phyloP scores from a whole-genome alignment of 768 basidiomycete genomes.

The Rubroboletus satanas region DNA sequence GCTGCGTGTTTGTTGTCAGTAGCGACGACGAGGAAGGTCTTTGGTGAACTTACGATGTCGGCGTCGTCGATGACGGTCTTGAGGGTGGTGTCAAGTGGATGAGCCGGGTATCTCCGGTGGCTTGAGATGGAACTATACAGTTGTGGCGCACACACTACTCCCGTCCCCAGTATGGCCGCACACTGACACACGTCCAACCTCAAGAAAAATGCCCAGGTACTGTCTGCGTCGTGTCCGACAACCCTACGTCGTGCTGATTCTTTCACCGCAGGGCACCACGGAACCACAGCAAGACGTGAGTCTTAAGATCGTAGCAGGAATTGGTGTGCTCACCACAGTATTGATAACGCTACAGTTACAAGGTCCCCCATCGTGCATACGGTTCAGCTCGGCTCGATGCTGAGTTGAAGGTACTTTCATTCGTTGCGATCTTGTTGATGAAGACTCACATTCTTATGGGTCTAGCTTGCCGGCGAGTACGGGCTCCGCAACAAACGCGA shows the following conservation, averaged over 20 bases:
- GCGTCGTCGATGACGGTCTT: conserved; percentile 49
- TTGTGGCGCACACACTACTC: conserved; percentile 43
- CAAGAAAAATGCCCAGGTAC: conserved; percentile 86
- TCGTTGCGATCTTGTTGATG: neutral
- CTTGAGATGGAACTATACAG: conserved; percentile 61
- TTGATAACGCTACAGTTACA: conserved; percentile 73
- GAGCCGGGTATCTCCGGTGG: conserved; percentile 61
- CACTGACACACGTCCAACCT: conserved; percentile 37
- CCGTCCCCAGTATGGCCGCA: conserved; percentile 36
- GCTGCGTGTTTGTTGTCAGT: conserved; percentile 30
- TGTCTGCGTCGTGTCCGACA: conserved; percentile 24
- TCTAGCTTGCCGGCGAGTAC: conserved; percentile 97
- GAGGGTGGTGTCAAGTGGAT: conserved; percentile 32
- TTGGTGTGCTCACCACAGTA: conserved; percentile 57
- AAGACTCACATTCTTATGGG: conserved; percentile 1
- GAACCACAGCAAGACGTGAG: conserved; percentile 95
- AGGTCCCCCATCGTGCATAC: conserved; percentile 97
- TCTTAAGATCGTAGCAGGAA: conserved; percentile 71
- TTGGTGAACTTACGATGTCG: conserved; percentile 40
- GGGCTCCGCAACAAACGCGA: conserved; percentile 99
- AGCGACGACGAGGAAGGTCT: conserved; percentile 15
- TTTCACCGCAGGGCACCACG: conserved; percentile 67
- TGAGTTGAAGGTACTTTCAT: conserved; percentile 82
- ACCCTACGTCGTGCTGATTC: conserved; percentile 24
- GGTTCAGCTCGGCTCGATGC: conserved; percentile 98